These are phyloP conservation scores for Hansfordia pulvinata DNA, from an alignment of 2,329 filamentous ascomycete genomes.

Conservation along the genomic window DNA sequence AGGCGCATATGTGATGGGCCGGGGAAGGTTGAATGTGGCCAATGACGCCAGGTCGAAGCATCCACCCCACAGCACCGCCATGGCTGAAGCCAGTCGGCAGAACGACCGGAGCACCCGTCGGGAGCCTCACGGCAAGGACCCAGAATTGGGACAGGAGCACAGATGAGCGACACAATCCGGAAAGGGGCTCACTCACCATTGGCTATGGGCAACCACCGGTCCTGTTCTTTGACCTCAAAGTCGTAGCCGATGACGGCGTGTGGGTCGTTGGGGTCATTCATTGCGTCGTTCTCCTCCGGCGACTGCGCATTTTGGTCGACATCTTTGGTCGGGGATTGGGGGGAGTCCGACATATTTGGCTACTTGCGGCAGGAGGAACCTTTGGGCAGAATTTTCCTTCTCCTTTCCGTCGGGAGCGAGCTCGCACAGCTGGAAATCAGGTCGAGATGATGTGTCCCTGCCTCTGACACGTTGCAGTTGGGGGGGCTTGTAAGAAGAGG, in stretches of 20 bases:
- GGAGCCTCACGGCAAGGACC: slow-evolving; percentile 19
- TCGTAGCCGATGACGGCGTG: slow-evolving; percentile 70
- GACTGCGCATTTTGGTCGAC: slow-evolving; percentile 88
- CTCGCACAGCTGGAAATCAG: slow-evolving; percentile 38
- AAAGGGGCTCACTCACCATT: slow-evolving; percentile 72
- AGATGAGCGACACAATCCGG: slow-evolving; percentile 30
- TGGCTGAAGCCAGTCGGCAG: too few relatives aligned
- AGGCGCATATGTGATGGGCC: too few relatives aligned
- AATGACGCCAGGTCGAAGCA: too few relatives aligned
- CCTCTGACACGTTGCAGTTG: slow-evolving; percentile 44
- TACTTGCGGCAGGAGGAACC: slow-evolving; percentile 52
- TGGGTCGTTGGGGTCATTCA: slow-evolving; percentile 76
- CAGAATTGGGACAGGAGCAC: slow-evolving; percentile 27
- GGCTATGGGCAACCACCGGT: slow-evolving; percentile 98
- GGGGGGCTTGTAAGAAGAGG: slow-evolving; percentile 36
- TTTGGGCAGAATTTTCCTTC: slow-evolving; percentile 44
- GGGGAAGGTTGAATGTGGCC: too few relatives aligned
- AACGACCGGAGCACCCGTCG: slow-evolving; percentile 14
- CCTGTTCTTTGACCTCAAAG: slow-evolving; percentile 99
- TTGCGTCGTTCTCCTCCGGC: slow-evolving; percentile 85
- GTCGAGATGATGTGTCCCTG: slow-evolving; percentile 45
- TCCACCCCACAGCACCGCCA: too few relatives aligned
- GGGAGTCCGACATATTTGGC: slow-evolving; percentile 84
- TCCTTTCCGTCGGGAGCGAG: slow-evolving; percentile 39
- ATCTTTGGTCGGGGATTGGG: slow-evolving; percentile 84